phyloP scores from a whole-genome alignment of 495 filamentous ascomycete species.

The Neurospora sp. region DNA sequence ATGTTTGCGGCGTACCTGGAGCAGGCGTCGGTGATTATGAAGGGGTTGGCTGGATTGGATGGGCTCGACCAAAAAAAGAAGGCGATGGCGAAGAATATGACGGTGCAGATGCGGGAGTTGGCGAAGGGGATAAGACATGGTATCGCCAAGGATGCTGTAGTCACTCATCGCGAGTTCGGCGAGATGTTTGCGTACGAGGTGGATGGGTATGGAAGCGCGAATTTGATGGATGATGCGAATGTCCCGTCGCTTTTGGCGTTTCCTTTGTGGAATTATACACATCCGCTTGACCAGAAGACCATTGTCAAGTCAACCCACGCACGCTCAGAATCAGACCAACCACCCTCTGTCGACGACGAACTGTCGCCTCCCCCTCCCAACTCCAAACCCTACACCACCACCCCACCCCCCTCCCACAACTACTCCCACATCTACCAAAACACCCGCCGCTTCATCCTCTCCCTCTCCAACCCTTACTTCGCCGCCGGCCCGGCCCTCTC shows the following conservation, averaged over 20 bases:
- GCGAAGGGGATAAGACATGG: conserved; percentile 40
- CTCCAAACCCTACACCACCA: neutral
- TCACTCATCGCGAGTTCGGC: conserved; percentile 25
- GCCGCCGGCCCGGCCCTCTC: conserved; percentile 44
- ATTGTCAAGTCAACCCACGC: conserved; percentile 6
- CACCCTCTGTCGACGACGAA: neutral
- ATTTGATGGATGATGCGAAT: conserved; percentile 58
- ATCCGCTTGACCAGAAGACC: neutral
- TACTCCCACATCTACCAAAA: conserved; percentile 39
- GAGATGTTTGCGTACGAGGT: conserved; percentile 53
- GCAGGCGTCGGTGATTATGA: conserved; percentile 43
- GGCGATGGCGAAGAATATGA: conserved; percentile 30
- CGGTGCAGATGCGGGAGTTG: conserved; percentile 39
- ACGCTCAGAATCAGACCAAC: neutral
- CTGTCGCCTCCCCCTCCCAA: neutral
- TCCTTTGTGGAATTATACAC: conserved; percentile 24
- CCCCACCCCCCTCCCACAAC: conserved; percentile 4
- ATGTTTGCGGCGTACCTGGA: conserved; percentile 53
- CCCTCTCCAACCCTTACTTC: conserved; percentile 48
- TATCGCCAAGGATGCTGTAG: conserved; percentile 33
- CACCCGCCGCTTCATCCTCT: conserved; percentile 47
- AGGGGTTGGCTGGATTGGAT: conserved; percentile 22
- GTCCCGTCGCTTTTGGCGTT: conserved; percentile 46
- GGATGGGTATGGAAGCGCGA: conserved; percentile 48
- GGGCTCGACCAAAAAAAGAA: conserved; percentile 9